Conservation (phyloP, 345 rosid species). For the Excoecaria agallocha region DNA sequence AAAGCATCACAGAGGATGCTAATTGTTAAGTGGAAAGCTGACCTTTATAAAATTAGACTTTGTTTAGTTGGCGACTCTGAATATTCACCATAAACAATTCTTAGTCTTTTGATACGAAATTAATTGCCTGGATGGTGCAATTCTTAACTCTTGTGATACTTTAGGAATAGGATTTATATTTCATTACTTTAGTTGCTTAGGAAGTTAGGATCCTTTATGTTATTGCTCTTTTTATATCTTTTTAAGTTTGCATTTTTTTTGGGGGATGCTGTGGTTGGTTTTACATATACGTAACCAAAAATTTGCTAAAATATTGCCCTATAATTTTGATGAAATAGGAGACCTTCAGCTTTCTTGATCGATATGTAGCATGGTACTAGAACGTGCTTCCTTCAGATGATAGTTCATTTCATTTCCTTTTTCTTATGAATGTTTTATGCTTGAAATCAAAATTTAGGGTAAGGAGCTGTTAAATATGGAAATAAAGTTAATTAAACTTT, state of each 20-base stretch:
- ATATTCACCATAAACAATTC: not conserved
- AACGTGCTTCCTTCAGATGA: not conserved
- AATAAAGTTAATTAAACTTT: not conserved
- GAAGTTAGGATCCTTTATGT: not conserved
- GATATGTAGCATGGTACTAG: not conserved
- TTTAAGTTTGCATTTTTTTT: not conserved
- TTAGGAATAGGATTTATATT: not conserved
- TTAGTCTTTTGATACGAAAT: not conserved
- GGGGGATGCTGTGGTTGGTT: not conserved
- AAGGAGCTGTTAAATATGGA: not conserved
- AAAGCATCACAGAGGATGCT: not conserved
- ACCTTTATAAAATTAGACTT: not conserved
- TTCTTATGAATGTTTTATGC: not conserved
- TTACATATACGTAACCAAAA: not conserved
- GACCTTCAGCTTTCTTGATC: not conserved
- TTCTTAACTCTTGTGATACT: not conserved
- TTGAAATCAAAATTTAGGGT: not conserved
- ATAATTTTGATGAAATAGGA: not conserved
- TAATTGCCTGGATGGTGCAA: not conserved
- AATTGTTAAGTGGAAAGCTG: not conserved
- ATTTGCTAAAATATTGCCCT: not conserved
- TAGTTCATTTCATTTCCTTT: not conserved
- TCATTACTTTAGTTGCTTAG: not conserved
- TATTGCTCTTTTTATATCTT: not conserved
- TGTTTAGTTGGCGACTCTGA: not conserved